These are phyloP conservation scores for Xylaria hypoxylon DNA, from an alignment of 2,329 filamentous ascomycete species.

Conservation along the genomic window DNA sequence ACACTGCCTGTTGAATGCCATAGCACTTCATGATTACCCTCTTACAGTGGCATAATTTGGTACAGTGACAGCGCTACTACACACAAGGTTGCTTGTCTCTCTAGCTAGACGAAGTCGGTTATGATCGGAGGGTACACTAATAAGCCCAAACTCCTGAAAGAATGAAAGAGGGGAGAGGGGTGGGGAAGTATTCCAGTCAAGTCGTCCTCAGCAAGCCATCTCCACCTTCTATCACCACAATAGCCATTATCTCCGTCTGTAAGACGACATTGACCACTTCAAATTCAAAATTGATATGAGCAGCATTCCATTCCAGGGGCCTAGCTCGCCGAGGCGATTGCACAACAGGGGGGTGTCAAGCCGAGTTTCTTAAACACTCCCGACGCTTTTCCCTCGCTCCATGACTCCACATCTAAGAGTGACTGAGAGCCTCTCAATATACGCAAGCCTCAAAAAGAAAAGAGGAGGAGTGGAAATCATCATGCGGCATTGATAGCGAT, in stretches of 20 bases:
- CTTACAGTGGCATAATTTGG: constrained; percentile 18
- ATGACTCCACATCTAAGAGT: constrained; percentile 44
- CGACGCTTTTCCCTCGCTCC: constrained; percentile 38
- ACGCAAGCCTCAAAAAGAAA: constrained; percentile 45
- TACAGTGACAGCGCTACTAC: constrained; percentile 30
- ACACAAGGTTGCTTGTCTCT: constrained; percentile 39
- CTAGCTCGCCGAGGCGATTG: constrained; percentile 46
- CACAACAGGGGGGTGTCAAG: constrained; percentile 41
- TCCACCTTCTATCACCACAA: constrained; percentile 44
- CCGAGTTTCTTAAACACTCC: constrained; percentile 42
- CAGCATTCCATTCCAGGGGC: constrained; percentile 45
- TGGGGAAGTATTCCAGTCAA: constrained; percentile 42
- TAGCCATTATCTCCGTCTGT: constrained; percentile 50
- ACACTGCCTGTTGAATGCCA: constrained; percentile 17
- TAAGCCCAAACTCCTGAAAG: constrained; percentile 13
- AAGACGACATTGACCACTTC: constrained; percentile 46
- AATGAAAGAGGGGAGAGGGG: constrained; percentile 40
- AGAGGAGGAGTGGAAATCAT: constrained; percentile 37
- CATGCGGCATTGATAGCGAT: constrained; percentile 47
- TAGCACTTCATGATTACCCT: constrained; percentile 18
- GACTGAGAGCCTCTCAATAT: constrained; percentile 46
- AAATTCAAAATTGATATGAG: constrained; percentile 52
- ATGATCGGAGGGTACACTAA: constrained; percentile 42
- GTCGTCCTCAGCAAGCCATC: constrained; percentile 46
- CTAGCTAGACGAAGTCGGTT: constrained; percentile 42